These are phyloP conservation scores for Cyberlindnera nakhonratchasimensis DNA, from an alignment of 805 yeast species.

Conservation along the genomic window DNA sequence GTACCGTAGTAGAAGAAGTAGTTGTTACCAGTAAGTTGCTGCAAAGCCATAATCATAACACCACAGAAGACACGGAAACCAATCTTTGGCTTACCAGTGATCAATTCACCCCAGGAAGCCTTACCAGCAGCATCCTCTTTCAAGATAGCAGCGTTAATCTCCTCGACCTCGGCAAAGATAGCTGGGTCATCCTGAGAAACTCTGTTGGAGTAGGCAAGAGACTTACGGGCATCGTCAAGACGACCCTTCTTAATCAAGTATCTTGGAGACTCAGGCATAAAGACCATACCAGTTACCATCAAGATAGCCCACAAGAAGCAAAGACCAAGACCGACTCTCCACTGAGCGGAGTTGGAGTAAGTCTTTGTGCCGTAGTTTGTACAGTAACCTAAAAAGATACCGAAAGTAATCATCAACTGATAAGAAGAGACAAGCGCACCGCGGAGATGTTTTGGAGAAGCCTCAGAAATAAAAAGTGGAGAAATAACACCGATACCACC, in stretches of 20 bases:
- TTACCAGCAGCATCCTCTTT: constrained; percentile 58
- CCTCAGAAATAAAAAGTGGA: constrained; percentile 69
- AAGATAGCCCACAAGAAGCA: constrained; percentile 45
- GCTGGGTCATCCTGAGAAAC: constrained; percentile 50
- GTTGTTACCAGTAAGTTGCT: constrained; percentile 66
- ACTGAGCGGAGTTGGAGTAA: constrained; percentile 63
- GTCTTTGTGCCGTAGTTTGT: constrained; percentile 62
- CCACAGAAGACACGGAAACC: constrained; percentile 46
- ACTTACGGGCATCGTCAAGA: constrained; percentile 58
- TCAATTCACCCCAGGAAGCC: constrained; percentile 62
- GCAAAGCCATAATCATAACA: constrained; percentile 54
- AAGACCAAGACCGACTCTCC: constrained; percentile 71
- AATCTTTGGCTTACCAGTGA: constrained; percentile 66
- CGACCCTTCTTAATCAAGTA: constrained; percentile 52
- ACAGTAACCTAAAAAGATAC: constrained; percentile 76
- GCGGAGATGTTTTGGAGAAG: constrained; percentile 67
- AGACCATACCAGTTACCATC: constrained; percentile 36
- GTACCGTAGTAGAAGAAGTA: constrained; percentile 68
- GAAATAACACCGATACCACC: constrained; percentile 76
- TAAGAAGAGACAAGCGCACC: constrained; percentile 68
- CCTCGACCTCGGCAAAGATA: constrained; percentile 53
- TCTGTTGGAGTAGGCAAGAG: constrained; percentile 59
- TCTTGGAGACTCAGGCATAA: constrained; percentile 75
- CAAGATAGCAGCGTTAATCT: constrained; percentile 58
- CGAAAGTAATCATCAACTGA: constrained; percentile 67